Conservation (phyloP, 1,284 basidiomycete genomes). For the Fistulina hepatica region DNA sequence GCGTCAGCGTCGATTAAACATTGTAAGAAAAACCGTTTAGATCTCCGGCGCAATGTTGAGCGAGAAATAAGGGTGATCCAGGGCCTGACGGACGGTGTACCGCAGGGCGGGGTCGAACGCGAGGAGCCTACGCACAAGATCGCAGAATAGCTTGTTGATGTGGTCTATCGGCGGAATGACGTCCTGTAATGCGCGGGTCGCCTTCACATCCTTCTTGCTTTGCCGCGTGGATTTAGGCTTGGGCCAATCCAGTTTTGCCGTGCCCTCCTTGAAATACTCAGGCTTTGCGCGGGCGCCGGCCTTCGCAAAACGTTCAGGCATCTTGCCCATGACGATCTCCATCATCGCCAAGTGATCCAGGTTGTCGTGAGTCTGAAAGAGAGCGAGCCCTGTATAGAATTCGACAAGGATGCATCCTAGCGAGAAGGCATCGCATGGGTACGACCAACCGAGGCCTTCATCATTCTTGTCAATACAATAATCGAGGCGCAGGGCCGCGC, state of each 20-base stretch:
- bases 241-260: constrained; percentile 88
- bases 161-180: constrained; percentile 70
- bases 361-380: constrained; percentile 99
- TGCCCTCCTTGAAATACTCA: constrained; percentile 84
- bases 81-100: constrained; percentile 77
- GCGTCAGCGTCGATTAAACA: too few relatives aligned
- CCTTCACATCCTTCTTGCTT: constrained; percentile 89
- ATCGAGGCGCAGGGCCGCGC: constrained; percentile 1
- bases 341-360: constrained; percentile 99
- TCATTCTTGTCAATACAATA: constrained; percentile 12
- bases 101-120: constrained; percentile 87
- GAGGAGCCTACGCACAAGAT: constrained; percentile 80
- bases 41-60: constrained; percentile 49
- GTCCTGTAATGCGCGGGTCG: constrained; percentile 77
- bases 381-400: constrained; percentile 93
- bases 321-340: constrained; percentile 97
- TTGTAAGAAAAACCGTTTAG: constrained; percentile 22
- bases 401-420: constrained; percentile 98
- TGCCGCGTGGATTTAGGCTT: constrained; percentile 79
- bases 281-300: constrained; percentile 68
- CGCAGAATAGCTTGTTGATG: constrained; percentile 72
- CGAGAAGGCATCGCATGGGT: constrained; percentile 97
- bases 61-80: constrained; percentile 79
- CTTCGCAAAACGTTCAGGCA: constrained; percentile 78
- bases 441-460: constrained; percentile 92